These are phyloP conservation scores for Luzula sylvatica DNA, from an alignment of 176 grass and related monocot species.

Conservation along the genomic window DNA sequence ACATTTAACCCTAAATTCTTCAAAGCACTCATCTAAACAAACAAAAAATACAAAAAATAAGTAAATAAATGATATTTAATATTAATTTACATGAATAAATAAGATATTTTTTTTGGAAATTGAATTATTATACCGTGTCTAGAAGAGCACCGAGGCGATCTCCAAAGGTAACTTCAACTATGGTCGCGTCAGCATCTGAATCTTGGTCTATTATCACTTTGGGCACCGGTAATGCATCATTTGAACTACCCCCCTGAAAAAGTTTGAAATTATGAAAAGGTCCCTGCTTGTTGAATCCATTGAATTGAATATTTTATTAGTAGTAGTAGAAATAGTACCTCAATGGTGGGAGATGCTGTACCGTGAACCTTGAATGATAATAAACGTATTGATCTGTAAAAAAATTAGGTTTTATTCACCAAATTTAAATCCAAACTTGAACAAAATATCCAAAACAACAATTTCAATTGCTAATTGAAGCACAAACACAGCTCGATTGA, in stretches of 20 bases:
- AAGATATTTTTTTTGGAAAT: conserved; percentile 8
- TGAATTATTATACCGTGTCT: conserved; percentile 57
- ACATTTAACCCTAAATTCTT: conserved; percentile 91
- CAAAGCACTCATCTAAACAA: conserved; percentile 68
- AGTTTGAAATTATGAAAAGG: conserved; percentile 3
- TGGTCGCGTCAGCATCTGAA: conserved; percentile 84
- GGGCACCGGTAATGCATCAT: conserved; percentile 66
- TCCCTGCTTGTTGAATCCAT: background rate
- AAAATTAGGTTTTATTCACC: too few species aligned
- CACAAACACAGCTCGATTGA: background rate
- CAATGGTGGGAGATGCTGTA: conserved; percentile 58
- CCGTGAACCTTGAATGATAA: conserved; percentile 49
- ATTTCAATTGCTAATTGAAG: background rate
- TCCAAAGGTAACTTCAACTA: conserved; percentile 93
- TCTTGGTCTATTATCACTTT: conserved; percentile 99
- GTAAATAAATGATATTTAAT: conserved; percentile 10
- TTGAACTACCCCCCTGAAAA: conserved; percentile 60
- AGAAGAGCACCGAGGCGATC: conserved; percentile 95
- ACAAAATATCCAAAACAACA: background rate
- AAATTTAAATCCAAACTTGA: too few species aligned
- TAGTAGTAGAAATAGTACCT: conserved; percentile 36
- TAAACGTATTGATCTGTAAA: conserved; percentile 23
- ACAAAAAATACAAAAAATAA: conserved; percentile 19
- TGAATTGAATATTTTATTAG: background rate
- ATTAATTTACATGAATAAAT: background rate